These are phyloP conservation scores for Camellia oleifera DNA, from an alignment of 179 eudicot genomes.

Conservation along the genomic window DNA sequence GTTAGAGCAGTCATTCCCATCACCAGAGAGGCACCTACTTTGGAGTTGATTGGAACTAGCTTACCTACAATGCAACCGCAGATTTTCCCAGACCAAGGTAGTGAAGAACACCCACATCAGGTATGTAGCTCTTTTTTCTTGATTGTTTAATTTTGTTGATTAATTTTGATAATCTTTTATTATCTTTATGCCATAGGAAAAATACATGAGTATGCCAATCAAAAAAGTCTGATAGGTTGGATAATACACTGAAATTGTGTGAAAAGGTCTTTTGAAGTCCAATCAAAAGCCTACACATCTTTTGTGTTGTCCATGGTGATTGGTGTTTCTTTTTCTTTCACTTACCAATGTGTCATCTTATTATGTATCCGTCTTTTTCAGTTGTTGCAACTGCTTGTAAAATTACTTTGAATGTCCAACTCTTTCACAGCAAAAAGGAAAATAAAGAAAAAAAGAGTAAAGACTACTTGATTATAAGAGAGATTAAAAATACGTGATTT, in stretches of 20 bases:
- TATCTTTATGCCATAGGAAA: too few relatives aligned
- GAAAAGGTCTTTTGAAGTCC: too few relatives aligned
- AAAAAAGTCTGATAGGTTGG: too few relatives aligned
- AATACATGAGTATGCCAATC: too few relatives aligned
- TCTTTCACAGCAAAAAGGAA: background rate
- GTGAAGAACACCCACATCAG: conserved; percentile 9
- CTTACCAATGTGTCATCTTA: too few relatives aligned
- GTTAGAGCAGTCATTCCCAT: conserved; percentile 4
- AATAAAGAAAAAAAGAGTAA: too few relatives aligned
- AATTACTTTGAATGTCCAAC: background rate
- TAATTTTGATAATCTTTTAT: background rate
- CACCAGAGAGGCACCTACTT: conserved; percentile 1
- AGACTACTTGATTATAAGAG: too few relatives aligned
- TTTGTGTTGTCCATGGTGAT: too few relatives aligned
- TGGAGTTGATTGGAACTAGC: conserved; percentile 6
- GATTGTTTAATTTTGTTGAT: background rate
- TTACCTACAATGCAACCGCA: background rate
- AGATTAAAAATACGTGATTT: too few relatives aligned
- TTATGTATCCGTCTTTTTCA: background rate
- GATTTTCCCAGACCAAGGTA: background rate
- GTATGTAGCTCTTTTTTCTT: background rate
- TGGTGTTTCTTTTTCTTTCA: too few relatives aligned
- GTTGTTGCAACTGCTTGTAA: background rate
- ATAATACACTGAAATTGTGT: too few relatives aligned
- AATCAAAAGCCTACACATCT: too few relatives aligned